Evolutionary conservation across 129 eudicot genomes (phyloP).

Genomic region (Lonicera japonica): DNA sequence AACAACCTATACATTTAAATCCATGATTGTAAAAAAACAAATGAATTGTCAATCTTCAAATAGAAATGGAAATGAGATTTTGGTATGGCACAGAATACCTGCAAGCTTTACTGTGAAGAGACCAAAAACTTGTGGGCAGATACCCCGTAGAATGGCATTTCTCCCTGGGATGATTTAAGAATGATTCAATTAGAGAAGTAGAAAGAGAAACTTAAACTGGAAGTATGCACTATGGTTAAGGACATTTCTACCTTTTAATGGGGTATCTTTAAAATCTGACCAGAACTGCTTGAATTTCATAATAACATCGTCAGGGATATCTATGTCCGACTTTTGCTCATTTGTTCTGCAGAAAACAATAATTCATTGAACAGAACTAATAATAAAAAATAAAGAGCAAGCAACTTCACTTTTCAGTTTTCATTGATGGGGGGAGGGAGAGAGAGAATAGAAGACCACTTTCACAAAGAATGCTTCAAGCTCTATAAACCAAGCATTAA

Average conservation of each 20-base stretch:
- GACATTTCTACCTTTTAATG: constrained; percentile 56
- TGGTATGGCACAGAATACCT: constrained; percentile 31
- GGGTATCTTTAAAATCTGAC: constrained; percentile 66
- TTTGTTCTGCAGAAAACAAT: constrained; percentile 53
- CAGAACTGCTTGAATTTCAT: constrained; percentile 62
- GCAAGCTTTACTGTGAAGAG: constrained; percentile 97
- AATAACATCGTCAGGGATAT: constrained; percentile 68
- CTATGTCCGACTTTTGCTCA: constrained; percentile 67
- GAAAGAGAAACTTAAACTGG: background rate
- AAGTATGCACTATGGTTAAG: constrained; percentile 9
- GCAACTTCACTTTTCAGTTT: background rate
- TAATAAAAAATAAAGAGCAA: constrained; percentile 3
- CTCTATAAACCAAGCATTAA: background rate
- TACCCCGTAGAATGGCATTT: constrained; percentile 83
- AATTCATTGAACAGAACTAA: constrained; percentile 1
- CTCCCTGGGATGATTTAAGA: constrained; percentile 42
- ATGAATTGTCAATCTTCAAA: constrained; percentile 5
- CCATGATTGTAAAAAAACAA: background rate
- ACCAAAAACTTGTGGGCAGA: constrained; percentile 94
- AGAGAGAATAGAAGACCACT: background rate
- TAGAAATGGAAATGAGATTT: constrained; percentile 2
- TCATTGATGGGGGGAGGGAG: background rate
- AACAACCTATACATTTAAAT: background rate
- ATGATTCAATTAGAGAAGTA: constrained; percentile 7
- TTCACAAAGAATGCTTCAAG: background rate